Conservation (phyloP, 2,329 filamentous ascomycete genomes). For the Neurospora sp. region DNA sequence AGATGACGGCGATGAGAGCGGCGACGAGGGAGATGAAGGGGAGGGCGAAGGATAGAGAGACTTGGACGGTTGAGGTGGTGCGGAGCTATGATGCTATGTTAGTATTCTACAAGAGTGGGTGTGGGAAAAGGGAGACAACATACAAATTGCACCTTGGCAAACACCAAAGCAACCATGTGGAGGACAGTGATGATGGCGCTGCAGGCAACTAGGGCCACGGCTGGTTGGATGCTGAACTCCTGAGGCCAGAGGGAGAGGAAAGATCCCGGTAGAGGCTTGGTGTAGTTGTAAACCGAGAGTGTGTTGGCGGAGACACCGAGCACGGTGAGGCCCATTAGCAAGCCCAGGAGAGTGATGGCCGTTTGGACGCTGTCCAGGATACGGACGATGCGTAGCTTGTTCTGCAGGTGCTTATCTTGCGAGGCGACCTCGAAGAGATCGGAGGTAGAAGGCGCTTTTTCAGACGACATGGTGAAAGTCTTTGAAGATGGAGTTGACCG, state of each 20-base stretch:
- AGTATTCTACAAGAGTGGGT: not conserved
- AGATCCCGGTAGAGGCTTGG: conserved; percentile 36
- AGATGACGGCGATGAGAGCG: conserved; percentile 41
- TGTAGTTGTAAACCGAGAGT: conserved; percentile 44
- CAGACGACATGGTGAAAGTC: not conserved
- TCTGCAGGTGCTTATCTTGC: conserved; percentile 26
- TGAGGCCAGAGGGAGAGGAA: conserved; percentile 48
- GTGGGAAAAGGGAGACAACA: conserved; percentile 21
- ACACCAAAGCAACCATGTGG: conserved; percentile 37
- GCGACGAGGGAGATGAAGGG: conserved; percentile 34
- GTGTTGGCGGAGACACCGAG: conserved; percentile 45
- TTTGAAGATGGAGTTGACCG: not conserved
- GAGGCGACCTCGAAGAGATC: conserved; percentile 38
- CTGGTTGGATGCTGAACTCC: conserved; percentile 46
- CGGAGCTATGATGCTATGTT: conserved; percentile 26
- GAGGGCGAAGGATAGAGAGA: conserved; percentile 27
- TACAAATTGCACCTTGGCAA: conserved; percentile 40
- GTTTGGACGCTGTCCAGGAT: conserved; percentile 34
- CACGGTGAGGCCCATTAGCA: conserved; percentile 41
- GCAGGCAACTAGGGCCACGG: conserved; percentile 42
- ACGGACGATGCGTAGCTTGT: conserved; percentile 29
- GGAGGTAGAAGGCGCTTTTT: conserved; percentile 25
- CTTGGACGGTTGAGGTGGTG: conserved; percentile 24
- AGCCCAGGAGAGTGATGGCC: conserved; percentile 37
- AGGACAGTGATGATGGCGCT: conserved; percentile 38